phyloP scores from a whole-genome alignment of 164 flowering plant genomes.

The Paratinospora sagittata region DNA sequence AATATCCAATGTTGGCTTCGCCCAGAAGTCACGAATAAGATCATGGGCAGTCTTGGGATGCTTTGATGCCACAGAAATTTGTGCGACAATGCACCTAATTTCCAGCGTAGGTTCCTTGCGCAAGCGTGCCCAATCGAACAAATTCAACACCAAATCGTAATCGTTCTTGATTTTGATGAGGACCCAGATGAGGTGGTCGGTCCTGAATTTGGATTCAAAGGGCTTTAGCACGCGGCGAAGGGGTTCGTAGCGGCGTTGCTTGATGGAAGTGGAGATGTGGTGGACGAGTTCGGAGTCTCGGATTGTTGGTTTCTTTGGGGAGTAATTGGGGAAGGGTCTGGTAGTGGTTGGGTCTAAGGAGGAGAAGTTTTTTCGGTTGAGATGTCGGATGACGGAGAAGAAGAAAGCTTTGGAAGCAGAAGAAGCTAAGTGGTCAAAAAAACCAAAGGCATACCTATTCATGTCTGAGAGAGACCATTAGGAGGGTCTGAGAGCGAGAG shows the following conservation, averaged over 20 bases:
- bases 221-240: conserved; percentile 22
- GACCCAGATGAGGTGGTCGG: conserved; percentile 27
- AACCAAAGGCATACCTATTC: conserved; percentile 14
- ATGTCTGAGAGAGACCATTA: conserved; percentile 15
- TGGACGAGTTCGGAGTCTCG: conserved; percentile 25
- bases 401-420: conserved; percentile 2
- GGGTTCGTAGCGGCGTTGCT: conserved; percentile 29
- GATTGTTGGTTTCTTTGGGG: conserved; percentile 28
- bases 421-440: background rate
- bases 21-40: conserved; percentile 17
- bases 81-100: conserved; percentile 23
- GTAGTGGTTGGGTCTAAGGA: background rate
- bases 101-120: conserved; percentile 20
- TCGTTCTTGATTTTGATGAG: conserved; percentile 21
- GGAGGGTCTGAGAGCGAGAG: too few relatives aligned
- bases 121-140: conserved; percentile 25
- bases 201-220: conserved; percentile 22
- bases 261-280: conserved; percentile 25
- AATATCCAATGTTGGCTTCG: conserved; percentile 8
- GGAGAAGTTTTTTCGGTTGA: conserved; percentile 10
- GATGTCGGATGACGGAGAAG: background rate
- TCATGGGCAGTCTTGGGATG: conserved; percentile 16
- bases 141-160: conserved; percentile 16
- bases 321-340: conserved; percentile 32
- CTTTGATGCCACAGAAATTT: conserved; percentile 22